These are phyloP conservation scores for Euryodendron excelsum DNA, from an alignment of 148 eudicot genomes.

Conservation along the genomic window DNA sequence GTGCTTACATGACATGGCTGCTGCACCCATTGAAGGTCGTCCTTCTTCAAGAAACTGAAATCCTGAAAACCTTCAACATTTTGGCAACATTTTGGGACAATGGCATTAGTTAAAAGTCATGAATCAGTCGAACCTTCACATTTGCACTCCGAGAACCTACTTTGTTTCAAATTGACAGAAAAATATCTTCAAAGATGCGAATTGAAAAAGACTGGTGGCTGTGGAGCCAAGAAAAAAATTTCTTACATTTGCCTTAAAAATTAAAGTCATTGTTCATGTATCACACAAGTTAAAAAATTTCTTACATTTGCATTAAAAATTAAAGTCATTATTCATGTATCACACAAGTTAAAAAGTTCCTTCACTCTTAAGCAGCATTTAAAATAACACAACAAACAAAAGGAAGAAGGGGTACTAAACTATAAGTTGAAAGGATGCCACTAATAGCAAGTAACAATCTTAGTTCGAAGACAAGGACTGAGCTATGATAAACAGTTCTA, in stretches of 20 bases:
- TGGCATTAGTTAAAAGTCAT: slow-evolving; percentile 25
- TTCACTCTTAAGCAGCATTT: neutral
- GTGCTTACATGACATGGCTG: slow-evolving; percentile 53
- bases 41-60: slow-evolving; percentile 78
- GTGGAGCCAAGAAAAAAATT: neutral
- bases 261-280: neutral
- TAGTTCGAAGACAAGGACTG: neutral
- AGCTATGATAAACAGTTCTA: slow-evolving; percentile 7
- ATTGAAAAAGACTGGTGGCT: neutral
- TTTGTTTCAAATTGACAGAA: slow-evolving; percentile 23
- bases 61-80: slow-evolving; percentile 85
- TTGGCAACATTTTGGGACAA: slow-evolving; percentile 36
- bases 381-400: neutral
- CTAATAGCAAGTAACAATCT: neutral
- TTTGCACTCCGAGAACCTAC: slow-evolving; percentile 15
- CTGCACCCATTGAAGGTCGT: slow-evolving; percentile 35
- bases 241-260: neutral
- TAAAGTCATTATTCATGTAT: neutral
- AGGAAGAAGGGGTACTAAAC: neutral
- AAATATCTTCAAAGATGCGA: slow-evolving; percentile 11
- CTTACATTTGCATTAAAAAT: neutral
- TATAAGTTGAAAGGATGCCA: neutral
- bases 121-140: slow-evolving; percentile 31
- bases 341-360: neutral
- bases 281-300: neutral